These are phyloP conservation scores for Populus euphratica DNA, from an alignment of 345 rosid species.

Conservation along the genomic window DNA sequence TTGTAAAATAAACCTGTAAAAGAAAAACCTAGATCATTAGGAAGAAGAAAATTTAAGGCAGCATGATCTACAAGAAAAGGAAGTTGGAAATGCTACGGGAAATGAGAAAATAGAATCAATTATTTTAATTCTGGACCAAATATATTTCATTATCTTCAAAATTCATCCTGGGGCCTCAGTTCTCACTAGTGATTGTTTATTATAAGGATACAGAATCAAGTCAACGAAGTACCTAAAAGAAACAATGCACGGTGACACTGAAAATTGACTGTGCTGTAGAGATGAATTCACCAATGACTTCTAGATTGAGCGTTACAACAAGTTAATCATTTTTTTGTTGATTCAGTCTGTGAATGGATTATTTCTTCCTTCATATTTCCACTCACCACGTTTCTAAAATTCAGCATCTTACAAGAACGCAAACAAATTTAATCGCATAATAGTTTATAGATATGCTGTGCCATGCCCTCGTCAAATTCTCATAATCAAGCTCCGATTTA, in stretches of 20 bases:
- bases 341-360: not conserved
- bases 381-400: not conserved
- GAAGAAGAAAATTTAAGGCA: not conserved
- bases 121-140: not conserved
- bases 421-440: not conserved
- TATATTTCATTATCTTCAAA: not conserved
- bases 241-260: not conserved
- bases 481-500: not conserved
- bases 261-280: not conserved
- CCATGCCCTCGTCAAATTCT: not conserved
- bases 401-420: not conserved
- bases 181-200: not conserved
- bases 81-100: not conserved
- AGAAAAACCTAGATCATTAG: not conserved
- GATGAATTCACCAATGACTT: not conserved
- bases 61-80: not conserved
- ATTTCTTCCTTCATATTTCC: not conserved
- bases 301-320: not conserved
- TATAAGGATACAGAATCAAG: not conserved
- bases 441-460: not conserved
- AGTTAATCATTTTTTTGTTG: not conserved
- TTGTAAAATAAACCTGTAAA: constrained; percentile 74
- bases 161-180: not conserved
- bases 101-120: not conserved
- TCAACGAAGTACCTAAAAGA: not conserved